phyloP scores from a whole-genome alignment of 345 rosid genomes.

The Noccaea caerulescens region DNA sequence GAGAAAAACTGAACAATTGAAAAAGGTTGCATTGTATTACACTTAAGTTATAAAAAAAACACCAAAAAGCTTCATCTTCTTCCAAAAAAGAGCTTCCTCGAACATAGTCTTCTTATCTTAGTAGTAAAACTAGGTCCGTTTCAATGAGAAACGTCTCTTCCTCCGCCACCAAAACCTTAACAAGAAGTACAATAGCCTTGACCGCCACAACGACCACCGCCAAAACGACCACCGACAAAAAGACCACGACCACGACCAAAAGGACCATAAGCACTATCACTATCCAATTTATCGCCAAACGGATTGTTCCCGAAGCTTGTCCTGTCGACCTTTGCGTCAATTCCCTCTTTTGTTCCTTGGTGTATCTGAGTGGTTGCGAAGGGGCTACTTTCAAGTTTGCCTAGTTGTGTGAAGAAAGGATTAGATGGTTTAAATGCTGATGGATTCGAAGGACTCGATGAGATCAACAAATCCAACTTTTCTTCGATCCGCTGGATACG shows the following conservation, averaged over 20 bases:
- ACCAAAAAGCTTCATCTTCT: no score
- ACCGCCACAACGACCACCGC: background rate
- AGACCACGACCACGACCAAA: background rate
- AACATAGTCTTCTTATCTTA: no score
- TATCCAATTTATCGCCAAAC: background rate
- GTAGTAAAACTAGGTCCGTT: background rate
- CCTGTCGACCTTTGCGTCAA: no score
- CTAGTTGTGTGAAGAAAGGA: no score
- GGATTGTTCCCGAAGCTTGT: no score
- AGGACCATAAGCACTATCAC: background rate
- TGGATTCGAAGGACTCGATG: background rate
- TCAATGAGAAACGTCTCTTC: background rate
- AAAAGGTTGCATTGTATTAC: background rate
- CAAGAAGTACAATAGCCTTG: background rate
- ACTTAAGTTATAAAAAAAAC: no score
- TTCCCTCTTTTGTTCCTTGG: no score
- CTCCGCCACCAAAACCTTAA: background rate
- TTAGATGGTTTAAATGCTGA: no score
- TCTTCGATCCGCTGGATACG: background rate
- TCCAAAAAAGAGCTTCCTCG: no score
- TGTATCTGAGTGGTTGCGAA: no score
- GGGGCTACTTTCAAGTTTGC: no score
- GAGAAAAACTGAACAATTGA: background rate
- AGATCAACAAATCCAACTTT: background rate
- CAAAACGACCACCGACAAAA: conserved; percentile 3